Percentiles rank a stretch among this genome's conserved stretches.
phyloP scores from a whole-genome alignment of 352 stramenopile species.

The Phytophthora rubi region DNA sequence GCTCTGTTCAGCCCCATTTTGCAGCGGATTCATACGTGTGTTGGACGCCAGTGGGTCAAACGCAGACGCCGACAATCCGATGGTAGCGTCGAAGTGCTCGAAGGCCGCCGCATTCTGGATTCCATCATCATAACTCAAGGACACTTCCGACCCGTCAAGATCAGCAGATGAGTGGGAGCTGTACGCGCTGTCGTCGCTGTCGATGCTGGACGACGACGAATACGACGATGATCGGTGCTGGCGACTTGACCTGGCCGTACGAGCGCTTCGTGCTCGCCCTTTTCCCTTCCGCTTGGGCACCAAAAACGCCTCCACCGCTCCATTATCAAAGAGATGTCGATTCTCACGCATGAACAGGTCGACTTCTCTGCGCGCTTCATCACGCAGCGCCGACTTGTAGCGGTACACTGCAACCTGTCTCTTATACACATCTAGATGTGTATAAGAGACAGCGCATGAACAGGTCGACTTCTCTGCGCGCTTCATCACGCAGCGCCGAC shows the following conservation, averaged over 20 bases:
- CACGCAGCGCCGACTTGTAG: conserved; percentile 54
- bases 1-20: conserved; percentile 13
- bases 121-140: conserved; percentile 37
- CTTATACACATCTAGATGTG: too few relatives aligned
- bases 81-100: conserved; percentile 65
- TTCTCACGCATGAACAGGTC: conserved; percentile 49
- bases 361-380: conserved; percentile 35
- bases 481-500: conserved; percentile 45
- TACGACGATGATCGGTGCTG: conserved; percentile 26
- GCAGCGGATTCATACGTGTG: conserved; percentile 37
- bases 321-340: conserved; percentile 50
- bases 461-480: conserved; percentile 35
- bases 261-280: conserved; percentile 4
- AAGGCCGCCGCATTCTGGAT: conserved; percentile 55
- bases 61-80: conserved; percentile 62
- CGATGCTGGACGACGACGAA: conserved; percentile 29
- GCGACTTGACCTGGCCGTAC: conserved; percentile 5
- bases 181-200: conserved; percentile 35
- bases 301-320: conserved; percentile 54
- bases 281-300: conserved; percentile 34
- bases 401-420: conserved; percentile 58
- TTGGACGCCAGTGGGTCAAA: conserved; percentile 50
- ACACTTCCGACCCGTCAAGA: conserved; percentile 17
- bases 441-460: too few relatives aligned
- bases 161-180: conserved; percentile 24